A percentile compares a stretch with the other conserved stretches of the same genome.
phyloP scores from a whole-genome alignment of 768 basidiomycete genomes.

The Epithele typhae region DNA sequence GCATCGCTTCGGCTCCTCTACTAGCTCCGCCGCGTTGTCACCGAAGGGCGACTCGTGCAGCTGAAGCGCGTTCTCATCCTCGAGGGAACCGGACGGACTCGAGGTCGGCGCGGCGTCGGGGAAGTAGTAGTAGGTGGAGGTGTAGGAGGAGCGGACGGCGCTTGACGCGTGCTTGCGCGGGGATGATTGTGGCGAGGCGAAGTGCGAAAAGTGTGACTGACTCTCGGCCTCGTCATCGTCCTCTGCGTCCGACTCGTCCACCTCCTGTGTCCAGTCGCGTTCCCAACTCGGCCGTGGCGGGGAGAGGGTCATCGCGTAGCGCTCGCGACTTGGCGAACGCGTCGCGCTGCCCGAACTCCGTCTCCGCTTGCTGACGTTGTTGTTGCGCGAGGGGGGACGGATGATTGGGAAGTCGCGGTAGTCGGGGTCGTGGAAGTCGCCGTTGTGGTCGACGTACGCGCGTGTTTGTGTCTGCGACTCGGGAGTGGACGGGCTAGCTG shows the following conservation, averaged over 20 bases:
- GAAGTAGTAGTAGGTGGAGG: conserved; percentile 18
- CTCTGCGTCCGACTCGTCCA: conserved; percentile 21
- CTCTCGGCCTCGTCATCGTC: conserved; percentile 18
- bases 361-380: conserved; percentile 7
- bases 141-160: conserved; percentile 15
- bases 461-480: conserved; percentile 14
- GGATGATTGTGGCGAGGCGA: conserved; percentile 13
- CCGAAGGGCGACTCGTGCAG: conserved; percentile 19
- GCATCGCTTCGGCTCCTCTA: conserved; percentile 11
- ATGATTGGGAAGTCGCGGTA: conserved; percentile 57
- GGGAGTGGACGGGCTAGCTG: conserved; percentile 19
- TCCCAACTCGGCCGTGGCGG: conserved; percentile 22
- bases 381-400: conserved; percentile 13
- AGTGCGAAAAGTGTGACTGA: conserved; percentile 16
- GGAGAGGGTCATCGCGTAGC: conserved; percentile 13
- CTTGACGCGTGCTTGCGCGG: conserved; percentile 15
- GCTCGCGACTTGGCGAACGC: conserved; percentile 15
- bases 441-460: conserved; percentile 57
- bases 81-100: conserved; percentile 21
- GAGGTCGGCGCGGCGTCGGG: conserved; percentile 16
- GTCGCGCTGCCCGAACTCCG: conserved; percentile 11
- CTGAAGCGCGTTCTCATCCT: conserved; percentile 18
- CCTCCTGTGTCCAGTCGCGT: conserved; percentile 21
- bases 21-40: conserved; percentile 8
- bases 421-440: conserved; percentile 65